Conservation (phyloP, 345 rosid genomes). For the Capsella bursapastoris region DNA sequence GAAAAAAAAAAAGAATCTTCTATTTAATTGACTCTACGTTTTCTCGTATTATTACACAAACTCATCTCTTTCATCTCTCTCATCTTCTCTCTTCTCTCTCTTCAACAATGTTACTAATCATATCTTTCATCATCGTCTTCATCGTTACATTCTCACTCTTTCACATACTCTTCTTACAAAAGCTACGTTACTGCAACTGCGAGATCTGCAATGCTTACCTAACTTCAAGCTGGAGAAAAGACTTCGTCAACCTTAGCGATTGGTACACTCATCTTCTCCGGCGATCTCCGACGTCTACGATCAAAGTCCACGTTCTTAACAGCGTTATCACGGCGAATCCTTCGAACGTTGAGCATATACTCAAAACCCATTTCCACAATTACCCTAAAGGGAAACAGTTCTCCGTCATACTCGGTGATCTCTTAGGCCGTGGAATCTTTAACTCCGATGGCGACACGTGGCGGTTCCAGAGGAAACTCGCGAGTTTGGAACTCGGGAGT, state of each 20-base stretch:
- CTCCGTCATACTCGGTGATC: slow-evolving; percentile 71
- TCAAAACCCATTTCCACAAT: slow-evolving; percentile 68
- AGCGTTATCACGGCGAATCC: slow-evolving; percentile 74
- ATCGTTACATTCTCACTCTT: slow-evolving; percentile 23
- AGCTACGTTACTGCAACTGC: slow-evolving; percentile 68
- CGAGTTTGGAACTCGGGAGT: slow-evolving; percentile 61
- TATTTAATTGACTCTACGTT: slow-evolving; percentile 32
- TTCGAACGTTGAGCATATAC: slow-evolving; percentile 68
- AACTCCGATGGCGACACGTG: slow-evolving; percentile 78
- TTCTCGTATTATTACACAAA: slow-evolving; percentile 20
- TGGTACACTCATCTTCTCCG: slow-evolving; percentile 78
- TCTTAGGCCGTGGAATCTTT: slow-evolving; percentile 81
- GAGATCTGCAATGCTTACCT: slow-evolving; percentile 66
- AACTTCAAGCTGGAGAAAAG: slow-evolving; percentile 58
- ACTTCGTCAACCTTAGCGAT: slow-evolving; percentile 66
- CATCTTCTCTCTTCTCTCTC: slow-evolving; percentile 15
- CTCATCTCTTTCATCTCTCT: slow-evolving; percentile 19
- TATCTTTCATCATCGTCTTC: slow-evolving; percentile 27
- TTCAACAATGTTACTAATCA: slow-evolving; percentile 30
- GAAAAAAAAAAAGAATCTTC: slow-evolving; percentile 13
- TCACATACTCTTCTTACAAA: slow-evolving; percentile 35
- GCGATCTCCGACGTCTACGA: slow-evolving; percentile 59
- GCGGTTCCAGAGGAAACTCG: slow-evolving; percentile 71
- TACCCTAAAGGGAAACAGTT: slow-evolving; percentile 84
- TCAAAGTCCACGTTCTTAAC: slow-evolving; percentile 73